Conservation (phyloP, 192 early-diverging fungal species). For the Gaertneriomyces semiglobifer region DNA sequence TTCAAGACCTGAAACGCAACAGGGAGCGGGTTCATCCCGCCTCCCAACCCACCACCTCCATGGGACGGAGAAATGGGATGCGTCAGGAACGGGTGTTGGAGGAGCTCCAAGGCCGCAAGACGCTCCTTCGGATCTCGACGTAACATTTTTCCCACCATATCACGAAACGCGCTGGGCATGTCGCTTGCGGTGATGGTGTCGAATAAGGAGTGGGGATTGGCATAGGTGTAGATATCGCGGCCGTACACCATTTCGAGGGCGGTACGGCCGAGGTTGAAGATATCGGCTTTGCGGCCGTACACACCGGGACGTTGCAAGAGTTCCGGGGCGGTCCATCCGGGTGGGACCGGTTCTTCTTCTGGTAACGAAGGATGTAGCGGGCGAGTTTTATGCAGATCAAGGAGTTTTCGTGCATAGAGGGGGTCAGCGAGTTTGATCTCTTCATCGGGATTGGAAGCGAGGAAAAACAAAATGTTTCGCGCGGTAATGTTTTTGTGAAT, state of each 20-base stretch:
- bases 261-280: slow-evolving; percentile 29
- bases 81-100: slow-evolving; percentile 68
- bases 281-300: slow-evolving; percentile 31
- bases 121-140: slow-evolving; percentile 66
- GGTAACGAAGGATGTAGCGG: slow-evolving; percentile 5
- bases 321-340: slow-evolving; percentile 25
- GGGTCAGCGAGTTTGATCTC: slow-evolving; percentile 32
- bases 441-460: slow-evolving; percentile 18
- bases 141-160: slow-evolving; percentile 59
- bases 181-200: neutral
- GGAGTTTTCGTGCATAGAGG: slow-evolving; percentile 25
- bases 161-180: slow-evolving; percentile 48
- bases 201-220: neutral
- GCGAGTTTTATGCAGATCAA: slow-evolving; percentile 23
- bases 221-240: slow-evolving; percentile 7
- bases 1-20: slow-evolving; percentile 34
- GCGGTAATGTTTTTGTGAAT: slow-evolving; percentile 38
- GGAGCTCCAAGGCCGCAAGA: slow-evolving; percentile 69
- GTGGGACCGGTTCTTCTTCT: neutral
- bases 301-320: slow-evolving; percentile 29
- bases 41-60: slow-evolving; percentile 25
- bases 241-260: slow-evolving; percentile 34
- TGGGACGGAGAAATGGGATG: too few relatives aligned
- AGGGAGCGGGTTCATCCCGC: slow-evolving; percentile 17
- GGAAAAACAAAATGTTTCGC: slow-evolving; percentile 29